phyloP scores from a whole-genome alignment of 225 moss, liverwort and hornwort genomes.

The Lunularia cruciata region DNA sequence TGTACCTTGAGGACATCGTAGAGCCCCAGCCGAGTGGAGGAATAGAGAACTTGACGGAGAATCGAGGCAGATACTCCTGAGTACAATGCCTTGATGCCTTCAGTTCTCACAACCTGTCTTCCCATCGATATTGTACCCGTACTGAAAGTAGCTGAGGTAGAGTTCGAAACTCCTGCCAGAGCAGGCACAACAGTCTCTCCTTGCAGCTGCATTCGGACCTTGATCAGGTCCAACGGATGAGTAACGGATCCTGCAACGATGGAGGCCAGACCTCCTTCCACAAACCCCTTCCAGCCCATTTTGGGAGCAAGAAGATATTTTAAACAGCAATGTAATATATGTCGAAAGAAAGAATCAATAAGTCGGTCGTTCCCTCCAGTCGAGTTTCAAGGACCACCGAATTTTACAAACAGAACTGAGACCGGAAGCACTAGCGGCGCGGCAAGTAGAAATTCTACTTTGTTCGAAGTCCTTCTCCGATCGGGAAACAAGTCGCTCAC shows the following conservation, averaged over 20 bases:
- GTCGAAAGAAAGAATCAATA: neutral
- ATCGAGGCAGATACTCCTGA: constrained; percentile 76
- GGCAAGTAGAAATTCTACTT: neutral
- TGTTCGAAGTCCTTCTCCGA: neutral
- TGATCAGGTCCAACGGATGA: constrained; percentile 82
- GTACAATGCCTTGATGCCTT: constrained; percentile 67
- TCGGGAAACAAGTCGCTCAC: neutral
- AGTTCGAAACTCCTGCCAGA: constrained; percentile 38
- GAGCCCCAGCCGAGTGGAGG: constrained; percentile 69
- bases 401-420: neutral
- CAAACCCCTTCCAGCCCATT: constrained; percentile 87
- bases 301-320: neutral
- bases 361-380: constrained; percentile 15
- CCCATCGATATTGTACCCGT: constrained; percentile 51
- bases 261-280: constrained; percentile 76
- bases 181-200: constrained; percentile 41
- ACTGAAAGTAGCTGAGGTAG: neutral
- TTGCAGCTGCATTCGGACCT: constrained; percentile 90
- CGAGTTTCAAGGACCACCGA: constrained; percentile 19
- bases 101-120: constrained; percentile 57
- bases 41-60: constrained; percentile 69
- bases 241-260: constrained; percentile 74
- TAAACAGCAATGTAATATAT: neutral
- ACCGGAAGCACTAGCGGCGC: neutral
- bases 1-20: constrained; percentile 63